A percentile compares a stretch with the other conserved stretches of the same genome.
phyloP scores from a whole-genome alignment of 2,329 filamentous ascomycete species.

The Coleophoma crateriformis region DNA sequence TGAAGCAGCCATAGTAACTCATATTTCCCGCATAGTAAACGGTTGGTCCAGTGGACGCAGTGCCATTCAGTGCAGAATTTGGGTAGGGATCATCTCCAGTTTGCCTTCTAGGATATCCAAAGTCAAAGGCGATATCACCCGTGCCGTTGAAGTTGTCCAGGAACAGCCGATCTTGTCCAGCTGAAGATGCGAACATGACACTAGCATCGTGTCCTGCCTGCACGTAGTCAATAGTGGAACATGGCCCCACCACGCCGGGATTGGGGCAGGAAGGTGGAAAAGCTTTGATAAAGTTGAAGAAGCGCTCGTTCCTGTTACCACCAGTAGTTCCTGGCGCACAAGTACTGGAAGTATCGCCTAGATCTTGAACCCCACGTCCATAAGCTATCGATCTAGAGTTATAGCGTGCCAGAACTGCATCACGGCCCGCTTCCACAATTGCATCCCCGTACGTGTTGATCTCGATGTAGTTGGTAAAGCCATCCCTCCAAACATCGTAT shows the following conservation, averaged over 20 bases:
- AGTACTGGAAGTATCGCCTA: conserved; percentile 26
- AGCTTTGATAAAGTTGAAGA: conserved; percentile 31
- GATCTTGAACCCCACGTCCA: conserved; percentile 26
- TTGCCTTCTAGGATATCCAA: conserved; percentile 28
- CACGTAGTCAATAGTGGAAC: conserved; percentile 29
- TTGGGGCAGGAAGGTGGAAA: conserved; percentile 25
- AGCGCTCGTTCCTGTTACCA: conserved; percentile 29
- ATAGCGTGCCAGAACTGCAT: conserved; percentile 26
- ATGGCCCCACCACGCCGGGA: conserved; percentile 10
- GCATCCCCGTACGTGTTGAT: conserved; percentile 11
- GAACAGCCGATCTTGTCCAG: conserved; percentile 30
- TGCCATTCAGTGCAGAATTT: conserved; percentile 14
- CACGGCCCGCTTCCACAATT: conserved; percentile 23
- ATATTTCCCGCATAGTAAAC: conserved; percentile 18
- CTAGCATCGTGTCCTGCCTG: conserved; percentile 27
- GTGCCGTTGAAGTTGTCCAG: conserved; percentile 31
- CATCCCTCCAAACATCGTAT: conserved; percentile 29
- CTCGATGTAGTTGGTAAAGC: conserved; percentile 24
- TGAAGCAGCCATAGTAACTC: conserved; percentile 31
- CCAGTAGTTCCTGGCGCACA: conserved; percentile 28
- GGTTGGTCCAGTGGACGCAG: background rate
- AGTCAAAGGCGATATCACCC: conserved; percentile 26
- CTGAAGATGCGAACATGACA: conserved; percentile 26
- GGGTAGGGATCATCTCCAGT: conserved; percentile 27
- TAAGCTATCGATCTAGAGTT: conserved; percentile 27